Conservation (phyloP, 345 rosid species). For the Dipteronia sinensis region DNA sequence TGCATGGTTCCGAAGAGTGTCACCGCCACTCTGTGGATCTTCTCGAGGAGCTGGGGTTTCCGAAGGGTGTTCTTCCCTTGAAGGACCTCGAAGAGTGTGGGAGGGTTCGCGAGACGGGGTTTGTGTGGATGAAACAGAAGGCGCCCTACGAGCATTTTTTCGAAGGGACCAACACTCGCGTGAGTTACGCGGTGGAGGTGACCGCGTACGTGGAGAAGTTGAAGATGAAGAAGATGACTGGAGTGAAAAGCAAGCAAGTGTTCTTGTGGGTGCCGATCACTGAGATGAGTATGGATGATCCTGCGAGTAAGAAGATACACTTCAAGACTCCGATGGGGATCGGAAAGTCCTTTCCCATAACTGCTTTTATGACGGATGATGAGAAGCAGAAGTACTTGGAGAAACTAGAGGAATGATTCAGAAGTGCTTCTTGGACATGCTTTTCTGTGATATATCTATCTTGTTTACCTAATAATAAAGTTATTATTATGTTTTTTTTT, state of each 20-base stretch:
- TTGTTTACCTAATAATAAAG: not conserved
- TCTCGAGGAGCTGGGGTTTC: constrained; percentile 84
- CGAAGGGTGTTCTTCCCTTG: constrained; percentile 82
- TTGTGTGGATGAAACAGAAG: constrained; percentile 88
- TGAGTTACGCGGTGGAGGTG: constrained; percentile 70
- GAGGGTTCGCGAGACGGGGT: constrained; percentile 74
- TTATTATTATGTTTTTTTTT: not conserved
- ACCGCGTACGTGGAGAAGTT: constrained; percentile 78
- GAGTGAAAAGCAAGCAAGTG: constrained; percentile 85
- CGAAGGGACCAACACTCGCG: constrained; percentile 53
- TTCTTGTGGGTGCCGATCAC: constrained; percentile 83
- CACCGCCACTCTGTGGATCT: constrained; percentile 62
- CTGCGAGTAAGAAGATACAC: constrained; percentile 47
- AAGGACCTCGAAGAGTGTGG: constrained; percentile 89
- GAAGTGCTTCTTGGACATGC: not conserved
- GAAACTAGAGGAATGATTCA: constrained; percentile 25
- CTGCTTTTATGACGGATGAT: constrained; percentile 76
- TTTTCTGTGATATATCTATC: not conserved
- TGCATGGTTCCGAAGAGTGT: constrained; percentile 72
- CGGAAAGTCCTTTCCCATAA: constrained; percentile 70
- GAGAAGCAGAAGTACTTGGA: constrained; percentile 52
- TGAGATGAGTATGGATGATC: constrained; percentile 76
- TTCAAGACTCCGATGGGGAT: constrained; percentile 95
- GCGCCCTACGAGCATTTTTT: constrained; percentile 84
- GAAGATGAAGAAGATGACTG: constrained; percentile 92